Conservation (phyloP, 2,329 filamentous ascomycete genomes). For the Colletotrichum orchidophilum region DNA sequence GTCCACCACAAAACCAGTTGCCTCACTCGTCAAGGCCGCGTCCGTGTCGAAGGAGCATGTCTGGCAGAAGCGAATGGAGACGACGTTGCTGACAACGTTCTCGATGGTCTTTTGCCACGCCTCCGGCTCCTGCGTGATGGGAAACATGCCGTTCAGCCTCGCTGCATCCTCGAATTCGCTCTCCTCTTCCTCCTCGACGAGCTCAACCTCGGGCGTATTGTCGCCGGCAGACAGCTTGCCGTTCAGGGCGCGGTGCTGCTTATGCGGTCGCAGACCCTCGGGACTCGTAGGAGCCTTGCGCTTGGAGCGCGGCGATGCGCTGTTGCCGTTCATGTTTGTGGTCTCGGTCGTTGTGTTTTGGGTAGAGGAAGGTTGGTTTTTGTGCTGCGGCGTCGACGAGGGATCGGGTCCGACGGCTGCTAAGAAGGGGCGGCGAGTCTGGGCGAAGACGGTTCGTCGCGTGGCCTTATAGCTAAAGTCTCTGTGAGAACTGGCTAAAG, state of each 20-base stretch:
- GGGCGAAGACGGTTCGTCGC: conserved; percentile 6
- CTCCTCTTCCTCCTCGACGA: conserved; percentile 48
- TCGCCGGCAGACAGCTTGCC: conserved; percentile 60
- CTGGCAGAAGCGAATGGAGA: conserved; percentile 99
- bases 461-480: conserved; percentile 22
- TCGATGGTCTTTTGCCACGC: conserved; percentile 98
- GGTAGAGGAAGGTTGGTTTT: neutral
- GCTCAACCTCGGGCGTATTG: conserved; percentile 56
- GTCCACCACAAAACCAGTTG: conserved; percentile 97
- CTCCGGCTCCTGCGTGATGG: conserved; percentile 35
- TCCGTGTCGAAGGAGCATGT: conserved; percentile 99
- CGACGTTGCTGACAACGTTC: conserved; percentile 91
- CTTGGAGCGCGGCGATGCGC: conserved; percentile 56
- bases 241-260: conserved; percentile 55
- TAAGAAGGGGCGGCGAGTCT: neutral
- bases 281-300: conserved; percentile 60
- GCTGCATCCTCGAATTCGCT: conserved; percentile 52
- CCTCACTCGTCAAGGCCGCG: conserved; percentile 89
- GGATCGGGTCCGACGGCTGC: neutral
- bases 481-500: neutral
- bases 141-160: conserved; percentile 30
- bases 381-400: neutral
- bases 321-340: conserved; percentile 54
- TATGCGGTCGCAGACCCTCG: conserved; percentile 49
- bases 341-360: conserved; percentile 8